Base-by-base conservation (phyloP, 495 filamentous ascomycete species). In the Penicillium fimorum region DNA sequence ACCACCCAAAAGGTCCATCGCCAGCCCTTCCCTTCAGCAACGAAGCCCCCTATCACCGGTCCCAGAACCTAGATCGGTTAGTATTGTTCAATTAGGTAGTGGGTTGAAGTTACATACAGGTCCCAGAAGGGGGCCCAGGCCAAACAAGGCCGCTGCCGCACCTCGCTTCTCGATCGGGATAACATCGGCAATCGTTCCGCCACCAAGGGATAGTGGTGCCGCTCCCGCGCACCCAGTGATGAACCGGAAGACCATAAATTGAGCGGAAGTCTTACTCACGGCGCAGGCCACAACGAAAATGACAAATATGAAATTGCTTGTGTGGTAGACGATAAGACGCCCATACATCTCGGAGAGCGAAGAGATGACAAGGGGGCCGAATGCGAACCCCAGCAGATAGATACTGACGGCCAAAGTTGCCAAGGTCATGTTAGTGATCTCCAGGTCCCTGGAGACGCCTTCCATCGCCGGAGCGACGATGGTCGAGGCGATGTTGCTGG, bases 321-420 rank as follows among this genome's bases (percentile, higher is more conserved):
- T 12, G 10, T 48, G 25, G 12, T 32, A 33, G 22, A 48, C 27
- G 17, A 33, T 15, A 3, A 32, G 46, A 6, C 46, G 46, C 4
- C 46, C 46, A 10, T 48, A 48, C n/a, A 48, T 48, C 29, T 48
- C 46, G 13, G 27, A 32, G 15, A 48, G 29, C n/a, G 46, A 27
- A 8, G 46, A 30, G 25, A 48, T 30, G 10, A 48, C 15, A 3
- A 48, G 46, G 2, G 46, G 46, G 6, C 46, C 46, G 2, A 48
- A 25, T 27, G n/a, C 15, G 22, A 29, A 48, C 11, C 29, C 29
- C 9, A 48, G 46, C 24, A 46, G 12, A 11, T 27, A 46, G 25
- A 46, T 46, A 29, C 24, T 27, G 13, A 46, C 44, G 7, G 25
- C 44, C 0, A 46, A 30, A 6, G 44, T 27, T 29, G 13, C 24